Conservation (phyloP, 2,329 filamentous ascomycete species). For the Mollisia scopiformis region DNA sequence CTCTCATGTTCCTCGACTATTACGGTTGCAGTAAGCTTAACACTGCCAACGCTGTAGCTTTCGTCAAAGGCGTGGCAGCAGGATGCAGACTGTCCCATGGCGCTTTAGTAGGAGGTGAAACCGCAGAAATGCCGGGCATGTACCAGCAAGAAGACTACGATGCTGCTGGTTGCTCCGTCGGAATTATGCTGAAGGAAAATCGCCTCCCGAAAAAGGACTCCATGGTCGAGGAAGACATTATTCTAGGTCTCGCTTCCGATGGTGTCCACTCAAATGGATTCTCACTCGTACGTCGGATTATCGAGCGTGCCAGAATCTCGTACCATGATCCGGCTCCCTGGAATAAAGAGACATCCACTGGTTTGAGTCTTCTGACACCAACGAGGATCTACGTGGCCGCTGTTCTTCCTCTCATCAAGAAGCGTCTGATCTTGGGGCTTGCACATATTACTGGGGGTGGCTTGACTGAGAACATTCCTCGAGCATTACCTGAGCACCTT, state of each 20-base stretch:
- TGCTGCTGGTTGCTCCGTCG: constrained; percentile 86
- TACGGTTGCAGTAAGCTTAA: constrained; percentile 92
- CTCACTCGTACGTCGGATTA: constrained; percentile 90
- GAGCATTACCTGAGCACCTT: constrained; percentile 82
- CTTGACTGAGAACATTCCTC: constrained; percentile 89
- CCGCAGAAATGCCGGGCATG: constrained; percentile 97
- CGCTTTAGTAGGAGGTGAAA: constrained; percentile 94
- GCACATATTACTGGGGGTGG: constrained; percentile 97
- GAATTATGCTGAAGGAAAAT: constrained; percentile 70
- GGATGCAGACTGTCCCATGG: constrained; percentile 86
- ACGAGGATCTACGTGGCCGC: constrained; percentile 93
- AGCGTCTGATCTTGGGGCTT: constrained; percentile 80
- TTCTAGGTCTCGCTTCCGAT: constrained; percentile 82
- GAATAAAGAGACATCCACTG: constrained; percentile 65
- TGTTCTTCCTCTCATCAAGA: constrained; percentile 66
- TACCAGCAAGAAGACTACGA: constrained; percentile 87
- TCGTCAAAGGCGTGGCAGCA: constrained; percentile 86
- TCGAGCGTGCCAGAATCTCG: constrained; percentile 70
- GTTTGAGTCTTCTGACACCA: constrained; percentile 80
- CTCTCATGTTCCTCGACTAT: constrained; percentile 97
- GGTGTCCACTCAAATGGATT: constrained; percentile 97
- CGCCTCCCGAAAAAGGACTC: constrained; percentile 75
- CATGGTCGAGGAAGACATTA: constrained; percentile 82
- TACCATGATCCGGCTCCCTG: constrained; percentile 80
- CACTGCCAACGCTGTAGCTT: constrained; percentile 75